Base-by-base conservation (phyloP, 768 basidiomycete genomes). In the Lyophyllum atratum region DNA sequence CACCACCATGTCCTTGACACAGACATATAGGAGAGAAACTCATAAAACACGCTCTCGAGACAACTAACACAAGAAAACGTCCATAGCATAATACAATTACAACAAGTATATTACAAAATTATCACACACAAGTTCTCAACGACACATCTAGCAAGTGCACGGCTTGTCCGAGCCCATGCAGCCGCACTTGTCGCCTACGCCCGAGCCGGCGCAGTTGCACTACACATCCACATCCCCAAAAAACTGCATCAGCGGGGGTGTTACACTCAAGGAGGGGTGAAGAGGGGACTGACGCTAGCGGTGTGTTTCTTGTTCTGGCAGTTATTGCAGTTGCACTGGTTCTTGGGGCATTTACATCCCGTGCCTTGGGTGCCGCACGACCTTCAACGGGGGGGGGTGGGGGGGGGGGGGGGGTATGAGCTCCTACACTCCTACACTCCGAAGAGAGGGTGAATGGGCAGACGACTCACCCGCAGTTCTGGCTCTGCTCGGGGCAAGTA, bases 261-360 rank as follows among this genome's bases (percentile, higher is more conserved):
- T 9, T 14, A 39, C n/a, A 5, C 22, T 21, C 7, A 55, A n/a
- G 21, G 11, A 21, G 7, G n/a, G 24, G 34, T 10, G 21, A 12
- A 31, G 5, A 25, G 15, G 21, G 43, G 37, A 61, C 65, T 48
- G 49, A 75, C 76, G 59, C 71, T 67, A 22, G 59, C 63, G n/a
- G 75, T 72, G 55, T 76, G 76, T 4, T 61, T 64, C 61, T 77
- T 77, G 56, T 77, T 77, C 7, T 53, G 48, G 59, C 76, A 77
- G 42, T 73, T 60, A 17, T 64, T 63, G 56, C 76, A 77, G 47
- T 70, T 63, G 59, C 76, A 77, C 50, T 71, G 67, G 26, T 64
- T 70, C 66, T 73, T 69, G 1, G 66, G 52, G 64, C 76, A 77
- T 1, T 71, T 55, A 50, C 76, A 76, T 19, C 74, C 74, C 15